Evolutionary conservation across 805 yeast genomes (phyloP), one percentile per base, ranked within the genome.

Genomic region (Diddensiella transvaalensis): DNA sequence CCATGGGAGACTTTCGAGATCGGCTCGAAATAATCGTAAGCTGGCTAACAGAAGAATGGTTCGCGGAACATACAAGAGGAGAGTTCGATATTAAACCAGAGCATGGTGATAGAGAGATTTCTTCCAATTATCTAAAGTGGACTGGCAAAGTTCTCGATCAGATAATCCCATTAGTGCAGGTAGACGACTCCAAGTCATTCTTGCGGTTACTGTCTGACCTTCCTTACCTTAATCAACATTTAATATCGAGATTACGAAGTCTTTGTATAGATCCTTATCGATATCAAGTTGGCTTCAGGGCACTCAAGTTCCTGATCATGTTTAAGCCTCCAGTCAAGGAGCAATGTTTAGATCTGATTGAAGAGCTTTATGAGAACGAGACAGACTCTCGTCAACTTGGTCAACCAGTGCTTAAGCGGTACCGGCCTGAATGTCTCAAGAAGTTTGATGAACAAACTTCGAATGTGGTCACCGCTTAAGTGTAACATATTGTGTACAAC

Each of bases 21-120:
- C 72, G 91, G 30, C 74, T 90, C 10, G 95, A 87, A 50, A 67
- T 83, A 30, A 81, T 88, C 17, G 80, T 91, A 33, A 89, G 85
- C 53, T 93, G 99, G 99, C 69, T 93, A 47, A 90, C 85, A 59
- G 99, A 93, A 67, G 99, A 93, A 65, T 93, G 96, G 95, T 82
- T 79, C 67, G 72, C 79, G 42, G 86, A 83, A 60, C 68, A 40
- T n/a, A 15, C 21, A 13, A 5, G 21, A 26, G 38, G 24, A 11
- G 46, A 18, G 17, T 22, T 11, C 36, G 44, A 42, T 22, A 23
- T 23, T 4, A 45, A 37, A 52, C 53, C 44, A 4, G 41, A 44
- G 17, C 46, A 45, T 22, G 54, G 46, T 41, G 55, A 55, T n/a
- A 53, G 50, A 4, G 53, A 61, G 22, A 54, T 54, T 47, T 60